Evolutionary conservation across 1,284 basidiomycete species (phyloP).

Genomic region (Irpex lacteus): DNA sequence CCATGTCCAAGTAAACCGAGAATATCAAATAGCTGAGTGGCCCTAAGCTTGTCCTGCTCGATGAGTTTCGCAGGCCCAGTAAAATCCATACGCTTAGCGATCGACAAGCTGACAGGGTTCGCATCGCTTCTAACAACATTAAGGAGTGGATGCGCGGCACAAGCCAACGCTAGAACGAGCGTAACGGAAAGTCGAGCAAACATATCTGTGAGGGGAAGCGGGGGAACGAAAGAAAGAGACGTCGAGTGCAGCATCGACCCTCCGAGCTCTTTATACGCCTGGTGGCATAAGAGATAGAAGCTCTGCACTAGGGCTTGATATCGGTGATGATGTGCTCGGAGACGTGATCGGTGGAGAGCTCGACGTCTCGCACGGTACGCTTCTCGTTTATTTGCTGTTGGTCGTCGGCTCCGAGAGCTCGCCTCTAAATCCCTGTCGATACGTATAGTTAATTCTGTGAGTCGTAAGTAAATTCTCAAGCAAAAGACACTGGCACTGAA

Average conservation of each 20-base stretch:
- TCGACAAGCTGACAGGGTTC: slow-evolving; percentile 11
- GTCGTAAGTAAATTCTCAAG: neutral
- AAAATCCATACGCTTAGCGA: slow-evolving; percentile 12
- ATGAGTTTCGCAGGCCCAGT: slow-evolving; percentile 9
- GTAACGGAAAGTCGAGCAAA: neutral
- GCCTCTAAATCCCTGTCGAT: neutral
- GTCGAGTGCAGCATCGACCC: neutral
- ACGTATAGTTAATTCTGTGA: neutral
- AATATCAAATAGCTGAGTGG: slow-evolving; percentile 1
- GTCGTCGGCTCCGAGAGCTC: neutral
- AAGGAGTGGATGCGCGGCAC: neutral
- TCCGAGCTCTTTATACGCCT: neutral
- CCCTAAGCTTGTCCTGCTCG: slow-evolving; percentile 15
- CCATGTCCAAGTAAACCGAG: neutral
- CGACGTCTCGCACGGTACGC: neutral
- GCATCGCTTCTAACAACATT: neutral
- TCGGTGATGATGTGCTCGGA: neutral
- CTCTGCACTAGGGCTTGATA: neutral
- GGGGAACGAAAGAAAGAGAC: neutral
- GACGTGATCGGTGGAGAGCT: neutral
- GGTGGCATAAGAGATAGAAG: neutral
- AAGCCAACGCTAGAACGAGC: neutral
- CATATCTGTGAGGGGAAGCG: neutral
- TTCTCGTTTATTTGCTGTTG: neutral
- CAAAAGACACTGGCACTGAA: no score